A percentile compares a stretch with the other conserved stretches of the same genome.
phyloP scores from a whole-genome alignment of 331 rosid species.

The Erythrophleum ivorense region DNA sequence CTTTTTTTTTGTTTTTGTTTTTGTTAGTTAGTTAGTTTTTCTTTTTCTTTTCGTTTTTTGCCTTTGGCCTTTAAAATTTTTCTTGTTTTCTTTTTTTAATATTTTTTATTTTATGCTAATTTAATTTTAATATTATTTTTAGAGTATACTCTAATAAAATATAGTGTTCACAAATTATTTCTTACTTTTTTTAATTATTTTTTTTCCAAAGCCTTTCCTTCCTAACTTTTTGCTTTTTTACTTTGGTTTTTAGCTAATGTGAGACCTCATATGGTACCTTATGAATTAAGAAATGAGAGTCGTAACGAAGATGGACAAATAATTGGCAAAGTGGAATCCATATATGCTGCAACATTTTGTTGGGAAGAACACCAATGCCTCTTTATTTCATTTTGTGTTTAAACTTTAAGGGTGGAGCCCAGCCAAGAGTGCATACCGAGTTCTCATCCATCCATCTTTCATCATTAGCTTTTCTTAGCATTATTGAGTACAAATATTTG shows the following conservation, averaged over 20 bases:
- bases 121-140: too few species aligned
- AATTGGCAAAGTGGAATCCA: slow-evolving; percentile 40
- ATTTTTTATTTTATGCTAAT: too few species aligned
- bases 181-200: too few species aligned
- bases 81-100: too few species aligned
- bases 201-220: too few species aligned
- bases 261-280: slow-evolving; percentile 31
- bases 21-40: too few species aligned
- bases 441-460: slow-evolving; percentile 17
- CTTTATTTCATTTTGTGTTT: slow-evolving; percentile 28
- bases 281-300: slow-evolving; percentile 45
- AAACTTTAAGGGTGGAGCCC: slow-evolving; percentile 48
- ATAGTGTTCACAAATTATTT: too few species aligned
- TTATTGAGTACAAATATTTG: slow-evolving; percentile 13
- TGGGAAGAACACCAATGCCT: slow-evolving; percentile 10
- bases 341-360: slow-evolving; percentile 7
- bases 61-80: too few species aligned
- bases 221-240: background rate
- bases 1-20: too few species aligned
- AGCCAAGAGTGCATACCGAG: slow-evolving; percentile 29
- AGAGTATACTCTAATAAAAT: too few species aligned
- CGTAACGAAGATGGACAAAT: slow-evolving; percentile 21
- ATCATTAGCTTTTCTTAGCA: slow-evolving; percentile 22
- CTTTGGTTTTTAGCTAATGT: background rate
- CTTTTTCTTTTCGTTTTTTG: too few species aligned